Evolutionary conservation across 2,329 filamentous ascomycete genomes (phyloP), one percentile per base, ranked within the genome.

Genomic region (Phialemoniopsis sp.): DNA sequence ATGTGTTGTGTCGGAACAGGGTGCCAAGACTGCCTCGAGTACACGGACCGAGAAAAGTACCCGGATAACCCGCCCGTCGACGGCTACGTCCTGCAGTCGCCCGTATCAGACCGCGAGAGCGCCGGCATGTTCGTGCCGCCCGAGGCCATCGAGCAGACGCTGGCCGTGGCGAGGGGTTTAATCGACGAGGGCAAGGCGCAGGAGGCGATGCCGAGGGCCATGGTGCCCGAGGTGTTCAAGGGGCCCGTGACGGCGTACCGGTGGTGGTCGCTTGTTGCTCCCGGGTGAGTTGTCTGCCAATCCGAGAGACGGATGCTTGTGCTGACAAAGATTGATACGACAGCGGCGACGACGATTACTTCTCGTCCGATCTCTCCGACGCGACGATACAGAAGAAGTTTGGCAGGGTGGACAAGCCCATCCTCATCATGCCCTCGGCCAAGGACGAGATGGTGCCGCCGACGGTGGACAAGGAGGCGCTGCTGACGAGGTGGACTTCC

Each of bases 291-390:
- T 5, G 21, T 26, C 10, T 26, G 21, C 6, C 6, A 26, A 26
- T 26, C 10, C 6, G 6, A 26, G 10, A 26, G 21, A 6, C 6
- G 10, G 10, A 26, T 26, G 21, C n/a, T 15, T 13, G 35, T 44
- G 35, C 32, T 16, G 10, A 26, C 21, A 26, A 10, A 26, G 21
- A 6, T 10, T 26, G 10, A 26, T 26, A 6, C n/a, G n/a, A n/a
- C 32, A 78, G 80, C 5, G 85, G 83, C 9, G 84, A 87, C 43
- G 90, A 96, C 57, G 90, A 95, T 57, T 88, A 86, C 55, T 95
- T 95, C 64, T 90, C 85, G 13, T 82, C 80, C 3, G 86, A 93
- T 55, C 64, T 93, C n/a, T 59, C 67, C 1, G 64, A 72, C 26
- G 68, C 76, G 26, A 67, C 70, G 14, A 65, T 89, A 7, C 54